Conservation (phyloP, 2,329 filamentous ascomycete species). For the Botrytis cinerea region DNA sequence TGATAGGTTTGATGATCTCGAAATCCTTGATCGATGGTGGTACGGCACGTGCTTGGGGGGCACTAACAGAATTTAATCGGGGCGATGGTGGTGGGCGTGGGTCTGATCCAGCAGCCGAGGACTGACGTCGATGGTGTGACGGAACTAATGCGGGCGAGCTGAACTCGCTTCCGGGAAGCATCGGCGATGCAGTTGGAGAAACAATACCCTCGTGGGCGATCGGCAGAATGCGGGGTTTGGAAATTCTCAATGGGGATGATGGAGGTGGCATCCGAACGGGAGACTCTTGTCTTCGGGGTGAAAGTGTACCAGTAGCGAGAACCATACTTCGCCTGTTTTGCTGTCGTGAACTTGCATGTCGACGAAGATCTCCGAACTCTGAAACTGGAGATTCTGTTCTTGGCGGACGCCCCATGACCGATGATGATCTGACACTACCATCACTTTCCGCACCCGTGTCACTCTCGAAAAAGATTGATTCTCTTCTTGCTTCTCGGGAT, state of each 20-base stretch:
- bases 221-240: slow-evolving; percentile 70
- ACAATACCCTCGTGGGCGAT: slow-evolving; percentile 65
- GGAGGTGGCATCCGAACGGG: slow-evolving; percentile 75
- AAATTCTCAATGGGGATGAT: slow-evolving; percentile 82
- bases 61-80: slow-evolving; percentile 71
- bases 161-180: slow-evolving; percentile 80
- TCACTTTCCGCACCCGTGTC: slow-evolving; percentile 79
- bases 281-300: slow-evolving; percentile 83
- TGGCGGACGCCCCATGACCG: slow-evolving; percentile 67
- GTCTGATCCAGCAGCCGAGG: slow-evolving; percentile 80
- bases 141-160: slow-evolving; percentile 68
- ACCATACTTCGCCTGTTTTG: slow-evolving; percentile 86
- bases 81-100: slow-evolving; percentile 75
- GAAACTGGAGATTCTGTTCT: slow-evolving; percentile 89
- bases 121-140: slow-evolving; percentile 82
- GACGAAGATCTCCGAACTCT: slow-evolving; percentile 74
- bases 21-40: slow-evolving; percentile 99
- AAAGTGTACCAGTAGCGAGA: slow-evolving; percentile 69
- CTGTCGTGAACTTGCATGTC: slow-evolving; percentile 76
- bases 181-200: slow-evolving; percentile 88
- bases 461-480: slow-evolving; percentile 78
- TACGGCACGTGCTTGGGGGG: slow-evolving; percentile 82
- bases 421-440: slow-evolving; percentile 75
- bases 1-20: slow-evolving; percentile 99
- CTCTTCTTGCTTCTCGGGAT: slow-evolving; percentile 67